Percentiles rank a stretch among this genome's conserved stretches.
These are phyloP conservation scores for Zygnema cylindricum DNA, from an alignment of 139 green algal species.

Conservation along the genomic window DNA sequence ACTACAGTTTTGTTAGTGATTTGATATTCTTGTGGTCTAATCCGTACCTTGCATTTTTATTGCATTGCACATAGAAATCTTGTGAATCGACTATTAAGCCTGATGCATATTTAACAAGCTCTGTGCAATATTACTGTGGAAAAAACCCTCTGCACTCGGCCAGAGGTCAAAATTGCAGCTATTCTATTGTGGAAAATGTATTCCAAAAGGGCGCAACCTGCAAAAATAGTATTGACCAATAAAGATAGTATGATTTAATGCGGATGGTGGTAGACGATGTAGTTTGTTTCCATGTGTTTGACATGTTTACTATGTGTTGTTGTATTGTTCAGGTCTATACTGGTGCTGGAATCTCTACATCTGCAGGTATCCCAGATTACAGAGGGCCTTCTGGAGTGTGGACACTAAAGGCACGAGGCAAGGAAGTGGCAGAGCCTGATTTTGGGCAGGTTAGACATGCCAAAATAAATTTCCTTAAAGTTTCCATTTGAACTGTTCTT, in stretches of 20 bases:
- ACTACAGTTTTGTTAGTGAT: too few relatives aligned
- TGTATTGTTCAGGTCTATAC: slow-evolving; percentile 81
- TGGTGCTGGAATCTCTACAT: slow-evolving; percentile 91
- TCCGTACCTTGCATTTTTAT: too few relatives aligned
- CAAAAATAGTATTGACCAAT: background rate
- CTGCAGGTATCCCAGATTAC: slow-evolving; percentile 91
- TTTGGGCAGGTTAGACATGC: slow-evolving; percentile 43
- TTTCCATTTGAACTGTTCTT: slow-evolving; percentile 90
- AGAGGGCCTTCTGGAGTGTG: slow-evolving; percentile 61
- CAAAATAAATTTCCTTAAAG: slow-evolving; percentile 65
- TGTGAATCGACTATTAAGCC: too few relatives aligned
- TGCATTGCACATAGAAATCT: too few relatives aligned
- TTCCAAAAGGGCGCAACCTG: background rate
- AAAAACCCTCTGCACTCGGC: too few relatives aligned
- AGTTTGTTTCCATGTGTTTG: background rate
- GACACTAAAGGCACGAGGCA: slow-evolving; percentile 40
- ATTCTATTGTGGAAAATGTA: background rate
- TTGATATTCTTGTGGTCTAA: too few relatives aligned
- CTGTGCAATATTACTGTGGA: too few relatives aligned
- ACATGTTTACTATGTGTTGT: background rate
- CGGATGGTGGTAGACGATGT: background rate
- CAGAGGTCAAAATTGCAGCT: too few relatives aligned
- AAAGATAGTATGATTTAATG: background rate
- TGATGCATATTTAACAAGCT: too few relatives aligned
- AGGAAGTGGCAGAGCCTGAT: slow-evolving; percentile 46